These are phyloP conservation scores for Paramyrothecium roridum DNA, from an alignment of 2,329 filamentous ascomycete species.

Conservation along the genomic window DNA sequence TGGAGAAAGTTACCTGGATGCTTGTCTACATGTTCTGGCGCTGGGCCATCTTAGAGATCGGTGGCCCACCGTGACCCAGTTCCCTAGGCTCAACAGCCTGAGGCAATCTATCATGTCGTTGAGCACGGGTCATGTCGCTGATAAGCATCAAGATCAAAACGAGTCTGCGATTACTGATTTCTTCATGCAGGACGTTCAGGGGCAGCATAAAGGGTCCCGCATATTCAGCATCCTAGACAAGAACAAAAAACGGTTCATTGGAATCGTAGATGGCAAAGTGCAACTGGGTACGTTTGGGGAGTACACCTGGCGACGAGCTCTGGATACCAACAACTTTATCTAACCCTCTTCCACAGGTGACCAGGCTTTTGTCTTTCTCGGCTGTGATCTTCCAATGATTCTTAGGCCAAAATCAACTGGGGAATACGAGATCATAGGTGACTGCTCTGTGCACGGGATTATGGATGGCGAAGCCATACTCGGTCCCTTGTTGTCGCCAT, in stretches of 20 bases:
- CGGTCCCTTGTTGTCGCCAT: not conserved
- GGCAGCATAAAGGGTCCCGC: not conserved
- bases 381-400: not conserved
- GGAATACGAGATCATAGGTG: not conserved
- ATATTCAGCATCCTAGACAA: not conserved
- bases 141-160: not conserved
- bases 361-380: not conserved
- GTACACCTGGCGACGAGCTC: too few relatives aligned
- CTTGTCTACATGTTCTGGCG: not conserved
- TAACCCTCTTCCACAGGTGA: too few relatives aligned
- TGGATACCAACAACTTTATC: too few relatives aligned
- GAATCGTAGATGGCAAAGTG: not conserved
- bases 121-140: not conserved
- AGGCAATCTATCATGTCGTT: not conserved
- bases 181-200: not conserved
- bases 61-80: not conserved
- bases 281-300: not conserved
- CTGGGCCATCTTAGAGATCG: not conserved
- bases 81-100: not conserved
- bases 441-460: not conserved
- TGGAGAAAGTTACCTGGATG: not conserved
- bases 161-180: not conserved
- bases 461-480: not conserved
- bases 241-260: not conserved
- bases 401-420: not conserved